These are phyloP conservation scores for Mycosphaerella arachidis DNA, from an alignment of 2,329 filamentous ascomycete species.

Conservation along the genomic window DNA sequence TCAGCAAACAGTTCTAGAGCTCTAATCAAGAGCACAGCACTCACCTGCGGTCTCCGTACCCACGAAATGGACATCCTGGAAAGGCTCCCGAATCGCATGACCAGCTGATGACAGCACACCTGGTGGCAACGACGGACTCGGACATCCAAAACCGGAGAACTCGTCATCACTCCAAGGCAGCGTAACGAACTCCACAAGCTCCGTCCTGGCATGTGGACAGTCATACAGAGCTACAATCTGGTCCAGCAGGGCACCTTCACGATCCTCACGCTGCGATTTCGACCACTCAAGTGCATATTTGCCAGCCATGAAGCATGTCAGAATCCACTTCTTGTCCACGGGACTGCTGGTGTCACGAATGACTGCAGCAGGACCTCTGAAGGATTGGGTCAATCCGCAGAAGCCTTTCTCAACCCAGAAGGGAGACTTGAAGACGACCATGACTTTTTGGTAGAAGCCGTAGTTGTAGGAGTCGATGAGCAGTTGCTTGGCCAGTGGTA, in stretches of 20 bases:
- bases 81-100: conserved; percentile 12
- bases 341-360: conserved; percentile 41
- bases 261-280: conserved; percentile 23
- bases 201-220: conserved; percentile 16
- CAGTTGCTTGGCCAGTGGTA: conserved; percentile 39
- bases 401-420: conserved; percentile 45
- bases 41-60: conserved; percentile 47
- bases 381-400: conserved; percentile 44
- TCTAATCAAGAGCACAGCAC: neutral
- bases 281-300: conserved; percentile 33
- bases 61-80: conserved; percentile 47
- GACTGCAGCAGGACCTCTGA: conserved; percentile 43
- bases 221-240: conserved; percentile 32
- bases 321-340: conserved; percentile 15
- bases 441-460: conserved; percentile 50
- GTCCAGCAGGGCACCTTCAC: conserved; percentile 29
- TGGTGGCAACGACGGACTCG: conserved; percentile 16
- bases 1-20: neutral
- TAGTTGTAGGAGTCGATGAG: conserved; percentile 36
- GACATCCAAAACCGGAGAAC: conserved; percentile 22
- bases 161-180: conserved; percentile 29
- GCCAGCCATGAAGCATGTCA: conserved; percentile 42
- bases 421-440: conserved; percentile 41
- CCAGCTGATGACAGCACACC: conserved; percentile 16
- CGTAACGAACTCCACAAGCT: conserved; percentile 24